phyloP scores from a whole-genome alignment of 257 asterid genomes.

The Verbena officinalis region DNA sequence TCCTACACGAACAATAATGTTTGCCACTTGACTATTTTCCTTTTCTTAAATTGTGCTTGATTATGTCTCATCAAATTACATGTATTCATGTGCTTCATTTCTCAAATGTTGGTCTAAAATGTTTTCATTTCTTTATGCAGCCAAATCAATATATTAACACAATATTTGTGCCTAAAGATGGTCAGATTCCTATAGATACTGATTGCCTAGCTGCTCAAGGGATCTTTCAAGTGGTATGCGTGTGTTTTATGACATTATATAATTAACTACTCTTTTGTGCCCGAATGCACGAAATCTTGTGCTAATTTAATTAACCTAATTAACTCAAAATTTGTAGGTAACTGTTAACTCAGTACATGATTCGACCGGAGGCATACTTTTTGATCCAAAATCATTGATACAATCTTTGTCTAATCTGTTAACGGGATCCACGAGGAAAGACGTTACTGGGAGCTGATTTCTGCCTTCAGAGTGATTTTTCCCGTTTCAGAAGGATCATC shows the following conservation, averaged over 20 bases:
- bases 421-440: slow-evolving; percentile 28
- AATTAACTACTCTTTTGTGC: slow-evolving; percentile 6
- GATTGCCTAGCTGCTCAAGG: slow-evolving; percentile 63
- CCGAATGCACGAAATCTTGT: slow-evolving; percentile 6
- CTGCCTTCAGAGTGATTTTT: too few relatives aligned
- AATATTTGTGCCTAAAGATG: slow-evolving; percentile 71
- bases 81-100: not conserved
- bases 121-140: slow-evolving; percentile 45
- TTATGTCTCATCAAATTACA: too few relatives aligned
- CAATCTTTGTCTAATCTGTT: slow-evolving; percentile 63
- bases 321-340: slow-evolving; percentile 50
- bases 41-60: slow-evolving; percentile 7
- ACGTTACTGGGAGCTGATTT: slow-evolving; percentile 26
- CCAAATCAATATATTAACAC: slow-evolving; percentile 78
- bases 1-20: not conserved
- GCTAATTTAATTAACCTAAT: not conserved
- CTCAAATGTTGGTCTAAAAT: not conserved
- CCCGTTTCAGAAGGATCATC: not conserved
- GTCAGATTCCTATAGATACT: slow-evolving; percentile 68
- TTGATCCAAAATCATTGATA: slow-evolving; percentile 74
- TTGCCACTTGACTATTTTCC: not conserved
- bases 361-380: slow-evolving; percentile 60
- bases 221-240: slow-evolving; percentile 66
- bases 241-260: not conserved
- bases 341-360: slow-evolving; percentile 74